Percentiles rank a stretch among this genome's conserved stretches.
Evolutionary conservation across 1,139 yeast species (phyloP).

Genomic region (Candida neerlandica): DNA sequence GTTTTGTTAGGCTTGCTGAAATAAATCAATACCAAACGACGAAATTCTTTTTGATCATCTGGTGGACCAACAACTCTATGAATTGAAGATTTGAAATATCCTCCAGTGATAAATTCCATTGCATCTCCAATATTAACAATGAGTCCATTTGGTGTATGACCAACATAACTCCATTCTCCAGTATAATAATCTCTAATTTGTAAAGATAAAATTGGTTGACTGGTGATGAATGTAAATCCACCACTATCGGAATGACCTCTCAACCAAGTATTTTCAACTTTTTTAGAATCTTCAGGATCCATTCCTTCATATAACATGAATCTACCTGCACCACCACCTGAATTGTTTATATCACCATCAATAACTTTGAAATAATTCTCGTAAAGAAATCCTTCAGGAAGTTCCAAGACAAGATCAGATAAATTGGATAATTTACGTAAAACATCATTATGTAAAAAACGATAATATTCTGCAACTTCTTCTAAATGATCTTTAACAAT

Average conservation of each 20-base stretch:
- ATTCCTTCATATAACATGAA: slow-evolving; percentile 34
- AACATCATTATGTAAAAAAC: slow-evolving; percentile 25
- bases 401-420: slow-evolving; percentile 33
- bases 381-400: slow-evolving; percentile 36
- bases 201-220: slow-evolving; percentile 47
- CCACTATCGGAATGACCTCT: slow-evolving; percentile 55
- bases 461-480: slow-evolving; percentile 30
- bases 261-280: slow-evolving; percentile 43
- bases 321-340: slow-evolving; percentile 37
- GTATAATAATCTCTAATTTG: slow-evolving; percentile 50
- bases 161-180: slow-evolving; percentile 52
- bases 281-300: slow-evolving; percentile 26
- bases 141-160: slow-evolving; percentile 46
- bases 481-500: slow-evolving; percentile 28
- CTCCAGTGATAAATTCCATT: slow-evolving; percentile 51
- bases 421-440: slow-evolving; percentile 28
- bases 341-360: slow-evolving; percentile 25
- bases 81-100: slow-evolving; percentile 49
- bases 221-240: slow-evolving; percentile 50
- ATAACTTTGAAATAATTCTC: slow-evolving; percentile 32
- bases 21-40: slow-evolving; percentile 47
- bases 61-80: slow-evolving; percentile 54
- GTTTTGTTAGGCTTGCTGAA: slow-evolving; percentile 31
- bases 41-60: slow-evolving; percentile 37
- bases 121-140: slow-evolving; percentile 55